A percentile compares a stretch with the other conserved stretches of the same genome.
Evolutionary conservation across 2,329 filamentous ascomycete species (phyloP).

Genomic region (Penicillium sp.): DNA sequence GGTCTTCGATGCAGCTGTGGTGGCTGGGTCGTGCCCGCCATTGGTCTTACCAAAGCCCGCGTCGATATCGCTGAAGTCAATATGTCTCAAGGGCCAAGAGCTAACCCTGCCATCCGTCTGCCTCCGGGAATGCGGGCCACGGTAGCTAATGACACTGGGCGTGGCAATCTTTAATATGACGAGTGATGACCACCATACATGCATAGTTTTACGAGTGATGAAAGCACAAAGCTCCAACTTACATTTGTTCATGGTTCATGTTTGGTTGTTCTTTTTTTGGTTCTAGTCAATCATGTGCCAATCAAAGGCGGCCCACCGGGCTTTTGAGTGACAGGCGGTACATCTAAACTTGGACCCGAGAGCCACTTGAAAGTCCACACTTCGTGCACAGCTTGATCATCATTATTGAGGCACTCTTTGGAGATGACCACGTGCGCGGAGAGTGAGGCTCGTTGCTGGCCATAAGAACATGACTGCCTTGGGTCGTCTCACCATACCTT

Average conservation of each 20-base stretch:
- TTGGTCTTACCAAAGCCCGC: conserved; percentile 76
- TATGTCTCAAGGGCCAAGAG: conserved; percentile 16
- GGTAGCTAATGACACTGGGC: conserved; percentile 15
- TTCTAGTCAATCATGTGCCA: not conserved
- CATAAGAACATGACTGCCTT: not conserved
- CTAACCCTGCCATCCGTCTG: conserved; percentile 36
- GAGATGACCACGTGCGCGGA: not conserved
- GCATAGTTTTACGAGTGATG: conserved; percentile 17
- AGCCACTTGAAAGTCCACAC: not conserved
- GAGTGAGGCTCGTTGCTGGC: not conserved
- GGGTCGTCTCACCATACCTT: not conserved
- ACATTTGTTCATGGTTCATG: not conserved
- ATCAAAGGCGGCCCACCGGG: not conserved
- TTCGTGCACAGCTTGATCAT: not conserved
- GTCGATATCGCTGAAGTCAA: conserved; percentile 66
- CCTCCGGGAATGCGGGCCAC: conserved; percentile 37
- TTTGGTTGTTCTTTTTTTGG: not conserved
- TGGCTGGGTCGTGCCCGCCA: conserved; percentile 85
- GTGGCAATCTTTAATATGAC: conserved; percentile 25
- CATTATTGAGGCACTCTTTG: not conserved
- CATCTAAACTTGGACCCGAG: not conserved
- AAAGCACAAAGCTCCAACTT: conserved; percentile 8
- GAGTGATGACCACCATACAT: conserved; percentile 2
- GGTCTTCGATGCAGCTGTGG: conserved; percentile 90
- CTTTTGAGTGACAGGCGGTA: not conserved